Base-by-base conservation (phyloP, 345 rosid species). In the Kernera saxatilis region DNA sequence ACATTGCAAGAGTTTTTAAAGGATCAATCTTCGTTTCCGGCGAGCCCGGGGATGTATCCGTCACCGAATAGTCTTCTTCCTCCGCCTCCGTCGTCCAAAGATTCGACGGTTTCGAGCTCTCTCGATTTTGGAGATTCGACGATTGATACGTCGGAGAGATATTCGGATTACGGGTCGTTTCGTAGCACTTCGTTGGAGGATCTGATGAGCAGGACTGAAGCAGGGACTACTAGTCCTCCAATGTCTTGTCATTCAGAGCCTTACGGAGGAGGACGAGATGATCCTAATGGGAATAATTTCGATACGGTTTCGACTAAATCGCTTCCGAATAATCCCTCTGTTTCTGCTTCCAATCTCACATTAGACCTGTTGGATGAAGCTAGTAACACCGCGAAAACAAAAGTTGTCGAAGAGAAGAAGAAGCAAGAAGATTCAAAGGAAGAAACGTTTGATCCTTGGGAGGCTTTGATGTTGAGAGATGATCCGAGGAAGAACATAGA, bases 1-100 rank as follows among this genome's bases (percentile, higher is more conserved):
- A 89, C 96, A 5, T 67, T 94, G 36, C 84, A 84, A 27, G 99
- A 91, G 54, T 94, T 91, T 76, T 52, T 89, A 26, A 94, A 87
- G 67, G 98, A 94, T 58, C 84, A 89, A 50, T 77, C 88, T 19
- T 85, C 91, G 21, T 83, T 87, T 60, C 83, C 89, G 9, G 36
- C 73, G 1, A 55, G 23, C 37, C 60, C 72, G 4, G 72, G 55
- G 49, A 64, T 80, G 0, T 53, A 57, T 30, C 64, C 83, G 0
- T 64, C 80, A 7, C 65, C 84, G 0, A 68, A 75, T 8, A 69
- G 48, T 61, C 37, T 71, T 55, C 71, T 72, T 13, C 83, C 70
- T 0, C 49, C 73, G 4, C 54, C 78, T 15, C 50, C 26, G 0
- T 55, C 74, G 0, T 40, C 55, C 3, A 73, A 49, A 66, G 67